These are phyloP conservation scores for Phytophthora meadii DNA, from an alignment of 352 stramenopile species.

Conservation along the genomic window DNA sequence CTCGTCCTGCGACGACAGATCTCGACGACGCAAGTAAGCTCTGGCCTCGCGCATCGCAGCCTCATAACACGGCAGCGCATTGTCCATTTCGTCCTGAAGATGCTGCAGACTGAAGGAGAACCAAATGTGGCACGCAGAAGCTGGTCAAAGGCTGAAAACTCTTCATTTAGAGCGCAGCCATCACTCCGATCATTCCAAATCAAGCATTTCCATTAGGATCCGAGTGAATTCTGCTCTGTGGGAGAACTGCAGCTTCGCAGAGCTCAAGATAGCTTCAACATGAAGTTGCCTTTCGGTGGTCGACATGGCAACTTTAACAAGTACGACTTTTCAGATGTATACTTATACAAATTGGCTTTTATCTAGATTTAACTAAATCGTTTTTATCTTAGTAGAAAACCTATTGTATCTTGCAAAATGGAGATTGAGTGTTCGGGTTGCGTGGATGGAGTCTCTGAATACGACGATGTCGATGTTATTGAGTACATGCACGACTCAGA, in stretches of 20 bases:
- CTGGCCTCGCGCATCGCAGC: slow-evolving; percentile 40
- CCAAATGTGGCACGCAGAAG: slow-evolving; percentile 24
- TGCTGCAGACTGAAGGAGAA: slow-evolving; percentile 11
- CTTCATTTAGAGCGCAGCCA: slow-evolving; percentile 36
- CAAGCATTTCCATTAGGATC: slow-evolving; percentile 18
- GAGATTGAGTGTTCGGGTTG: slow-evolving; percentile 18
- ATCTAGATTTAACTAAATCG: no score
- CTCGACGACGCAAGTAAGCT: slow-evolving; percentile 43
- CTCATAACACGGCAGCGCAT: slow-evolving; percentile 44
- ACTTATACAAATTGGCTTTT: no score
- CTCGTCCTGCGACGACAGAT: slow-evolving; percentile 58
- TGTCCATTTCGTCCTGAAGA: slow-evolving; percentile 22
- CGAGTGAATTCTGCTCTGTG: not conserved
- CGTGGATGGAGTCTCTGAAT: slow-evolving; percentile 16
- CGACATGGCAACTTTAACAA: slow-evolving; percentile 7
- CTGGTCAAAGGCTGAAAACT: not conserved
- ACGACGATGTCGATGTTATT: slow-evolving; percentile 2
- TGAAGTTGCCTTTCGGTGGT: slow-evolving; percentile 35
- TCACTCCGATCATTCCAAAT: slow-evolving; percentile 26
- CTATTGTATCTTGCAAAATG: not conserved
- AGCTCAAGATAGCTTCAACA: slow-evolving; percentile 32
- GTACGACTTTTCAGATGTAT: slow-evolving; percentile 2
- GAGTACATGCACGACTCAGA: slow-evolving; percentile 13
- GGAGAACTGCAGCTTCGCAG: slow-evolving; percentile 16
- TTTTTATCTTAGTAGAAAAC: no score